Evolutionary conservation across 2,329 filamentous ascomycete species (phyloP).

Genomic region (Paraconiothyrium sp.): DNA sequence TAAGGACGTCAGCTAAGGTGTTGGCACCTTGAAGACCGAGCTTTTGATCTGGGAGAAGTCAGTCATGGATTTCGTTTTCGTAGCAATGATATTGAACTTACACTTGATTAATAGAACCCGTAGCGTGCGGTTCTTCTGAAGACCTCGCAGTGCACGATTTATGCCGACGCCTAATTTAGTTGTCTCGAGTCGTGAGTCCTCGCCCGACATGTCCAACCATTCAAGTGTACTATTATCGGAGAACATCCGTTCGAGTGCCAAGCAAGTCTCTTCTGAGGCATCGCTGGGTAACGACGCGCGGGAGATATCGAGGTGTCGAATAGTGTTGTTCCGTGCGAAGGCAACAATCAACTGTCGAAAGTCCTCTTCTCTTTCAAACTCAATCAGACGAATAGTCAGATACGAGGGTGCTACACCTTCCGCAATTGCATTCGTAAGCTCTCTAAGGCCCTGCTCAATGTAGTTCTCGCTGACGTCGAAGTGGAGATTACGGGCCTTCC

Average conservation of each 20-base stretch:
- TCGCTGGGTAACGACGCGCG: constrained; percentile 75
- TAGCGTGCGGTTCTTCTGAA: constrained; percentile 71
- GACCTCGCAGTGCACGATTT: constrained; percentile 70
- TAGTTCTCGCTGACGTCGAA: constrained; percentile 73
- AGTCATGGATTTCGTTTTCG: constrained; percentile 17
- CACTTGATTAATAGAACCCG: constrained; percentile 70
- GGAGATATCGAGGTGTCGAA: constrained; percentile 73
- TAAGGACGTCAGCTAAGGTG: constrained; percentile 73
- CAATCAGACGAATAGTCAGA: constrained; percentile 73
- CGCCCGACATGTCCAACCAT: constrained; percentile 75
- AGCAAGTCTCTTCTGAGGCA: constrained; percentile 72
- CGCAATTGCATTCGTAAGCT: constrained; percentile 62
- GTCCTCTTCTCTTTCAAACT: constrained; percentile 71
- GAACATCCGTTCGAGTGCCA: constrained; percentile 70
- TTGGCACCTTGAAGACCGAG: constrained; percentile 75
- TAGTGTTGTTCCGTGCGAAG: constrained; percentile 68
- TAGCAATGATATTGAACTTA: constrained; percentile 26
- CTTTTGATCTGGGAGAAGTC: constrained; percentile 62
- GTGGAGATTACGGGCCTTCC: constrained; percentile 66
- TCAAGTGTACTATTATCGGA: constrained; percentile 72
- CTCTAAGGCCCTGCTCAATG: constrained; percentile 62
- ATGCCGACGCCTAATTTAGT: constrained; percentile 74
- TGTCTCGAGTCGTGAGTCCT: constrained; percentile 75
- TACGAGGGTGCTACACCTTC: constrained; percentile 67
- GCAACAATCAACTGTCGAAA: constrained; percentile 72